These are phyloP conservation scores for Ophiostoma perfectum DNA, from an alignment of 2,329 filamentous ascomycete genomes.

Conservation along the genomic window DNA sequence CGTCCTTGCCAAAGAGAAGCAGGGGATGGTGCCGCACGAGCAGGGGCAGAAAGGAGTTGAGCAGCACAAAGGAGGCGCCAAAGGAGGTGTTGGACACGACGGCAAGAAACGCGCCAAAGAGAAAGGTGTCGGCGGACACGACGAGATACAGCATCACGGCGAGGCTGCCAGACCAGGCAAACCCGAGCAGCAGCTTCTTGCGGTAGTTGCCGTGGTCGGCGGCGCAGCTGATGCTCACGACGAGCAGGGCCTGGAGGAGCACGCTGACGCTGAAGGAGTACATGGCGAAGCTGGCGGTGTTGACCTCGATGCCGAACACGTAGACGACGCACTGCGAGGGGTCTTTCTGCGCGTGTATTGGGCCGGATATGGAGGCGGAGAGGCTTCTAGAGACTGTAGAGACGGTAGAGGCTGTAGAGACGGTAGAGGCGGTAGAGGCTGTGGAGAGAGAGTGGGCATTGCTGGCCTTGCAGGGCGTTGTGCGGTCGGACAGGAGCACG, in stretches of 20 bases:
- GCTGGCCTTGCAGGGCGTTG: slow-evolving; percentile 65
- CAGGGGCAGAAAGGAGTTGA: slow-evolving; percentile 91
- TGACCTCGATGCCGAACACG: slow-evolving; percentile 78
- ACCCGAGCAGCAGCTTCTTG: slow-evolving; percentile 79
- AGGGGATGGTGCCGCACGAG: slow-evolving; percentile 79
- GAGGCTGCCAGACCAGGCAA: slow-evolving; percentile 74
- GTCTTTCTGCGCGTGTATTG: slow-evolving; percentile 28
- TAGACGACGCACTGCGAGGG: slow-evolving; percentile 69
- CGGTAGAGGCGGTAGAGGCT: slow-evolving; percentile 28
- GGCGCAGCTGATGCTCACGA: slow-evolving; percentile 93
- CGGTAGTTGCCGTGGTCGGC: slow-evolving; percentile 91
- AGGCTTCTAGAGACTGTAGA: not conserved
- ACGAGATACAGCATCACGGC: slow-evolving; percentile 86
- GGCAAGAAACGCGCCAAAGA: slow-evolving; percentile 76
- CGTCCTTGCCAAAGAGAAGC: slow-evolving; percentile 24
- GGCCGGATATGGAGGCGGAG: not conserved
- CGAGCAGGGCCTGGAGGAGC: slow-evolving; percentile 77
- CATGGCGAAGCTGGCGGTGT: slow-evolving; percentile 93
- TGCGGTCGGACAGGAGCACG: slow-evolving; percentile 72
- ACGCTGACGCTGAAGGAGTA: slow-evolving; percentile 96
- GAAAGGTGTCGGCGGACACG: slow-evolving; percentile 66
- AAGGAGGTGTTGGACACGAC: slow-evolving; percentile 92
- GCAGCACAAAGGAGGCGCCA: slow-evolving; percentile 86
- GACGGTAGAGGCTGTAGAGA: slow-evolving; percentile 12
- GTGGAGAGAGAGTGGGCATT: slow-evolving; percentile 36